A percentile compares a stretch with the other conserved stretches of the same genome.
These are phyloP conservation scores for Talaromyces stipitatus DNA, from an alignment of 495 filamentous ascomycete genomes.

Conservation along the genomic window DNA sequence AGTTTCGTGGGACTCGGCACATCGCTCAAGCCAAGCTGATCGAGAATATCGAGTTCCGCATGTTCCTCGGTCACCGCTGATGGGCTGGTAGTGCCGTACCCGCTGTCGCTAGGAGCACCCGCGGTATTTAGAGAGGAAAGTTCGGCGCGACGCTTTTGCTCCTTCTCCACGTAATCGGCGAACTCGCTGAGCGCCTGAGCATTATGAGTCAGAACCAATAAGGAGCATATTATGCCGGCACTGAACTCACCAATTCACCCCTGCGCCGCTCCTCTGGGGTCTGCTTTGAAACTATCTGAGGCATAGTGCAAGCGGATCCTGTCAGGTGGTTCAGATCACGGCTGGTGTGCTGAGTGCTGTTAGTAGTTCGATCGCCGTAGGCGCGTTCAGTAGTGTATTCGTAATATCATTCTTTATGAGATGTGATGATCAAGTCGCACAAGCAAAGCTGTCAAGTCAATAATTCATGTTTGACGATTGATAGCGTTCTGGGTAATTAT, in stretches of 20 bases:
- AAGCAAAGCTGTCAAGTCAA: neutral
- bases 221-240: neutral
- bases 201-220: neutral
- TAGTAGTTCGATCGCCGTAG: conserved; percentile 18
- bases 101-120: conserved; percentile 33
- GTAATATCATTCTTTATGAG: conserved; percentile 31
- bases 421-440: neutral
- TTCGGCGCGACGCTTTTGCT: conserved; percentile 66
- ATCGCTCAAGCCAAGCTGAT: conserved; percentile 76
- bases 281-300: conserved; percentile 42
- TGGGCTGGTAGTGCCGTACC: conserved; percentile 33
- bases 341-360: neutral
- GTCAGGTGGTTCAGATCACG: neutral
- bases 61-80: conserved; percentile 58
- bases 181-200: conserved; percentile 86
- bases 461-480: neutral
- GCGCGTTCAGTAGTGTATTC: conserved; percentile 35
- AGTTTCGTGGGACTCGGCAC: conserved; percentile 58
- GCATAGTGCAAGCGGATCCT: conserved; percentile 19
- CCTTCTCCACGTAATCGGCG: conserved; percentile 93
- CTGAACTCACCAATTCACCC: conserved; percentile 65
- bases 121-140: conserved; percentile 27
- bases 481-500: neutral
- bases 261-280: conserved; percentile 69
- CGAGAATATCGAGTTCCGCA: conserved; percentile 85